These are phyloP conservation scores for Aspergillus jensenii DNA, from an alignment of 2,329 filamentous ascomycete genomes.

Conservation along the genomic window DNA sequence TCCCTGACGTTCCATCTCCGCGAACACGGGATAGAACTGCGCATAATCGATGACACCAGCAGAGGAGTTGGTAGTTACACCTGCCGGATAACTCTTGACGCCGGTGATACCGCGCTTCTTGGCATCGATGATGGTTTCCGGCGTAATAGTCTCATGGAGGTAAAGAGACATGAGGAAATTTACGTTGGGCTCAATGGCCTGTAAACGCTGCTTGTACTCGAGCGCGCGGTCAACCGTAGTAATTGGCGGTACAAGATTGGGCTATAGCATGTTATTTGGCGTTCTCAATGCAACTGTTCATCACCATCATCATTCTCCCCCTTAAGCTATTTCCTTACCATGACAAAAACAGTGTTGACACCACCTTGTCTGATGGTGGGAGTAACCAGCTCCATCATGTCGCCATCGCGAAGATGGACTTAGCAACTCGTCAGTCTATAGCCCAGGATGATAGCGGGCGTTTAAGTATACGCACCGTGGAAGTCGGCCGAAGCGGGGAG, in stretches of 20 bases:
- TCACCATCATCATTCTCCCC: neutral
- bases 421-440: neutral
- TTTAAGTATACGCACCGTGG: conserved; percentile 44
- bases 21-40: conserved; percentile 63
- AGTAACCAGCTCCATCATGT: conserved; percentile 59
- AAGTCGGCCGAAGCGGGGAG: conserved; percentile 67
- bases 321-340: conserved; percentile 36
- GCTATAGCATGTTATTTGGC: conserved; percentile 43
- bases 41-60: conserved; percentile 47
- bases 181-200: conserved; percentile 61
- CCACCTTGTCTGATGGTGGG: conserved; percentile 61
- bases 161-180: conserved; percentile 75
- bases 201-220: conserved; percentile 63
- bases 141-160: conserved; percentile 63
- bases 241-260: conserved; percentile 65
- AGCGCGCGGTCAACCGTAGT: conserved; percentile 63
- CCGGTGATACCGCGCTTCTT: conserved; percentile 72
- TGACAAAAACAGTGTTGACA: conserved; percentile 62
- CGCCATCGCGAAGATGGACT: conserved; percentile 69
- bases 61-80: conserved; percentile 60
- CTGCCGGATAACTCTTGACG: conserved; percentile 47
- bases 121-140: conserved; percentile 70
- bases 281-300: neutral
- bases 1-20: conserved; percentile 81
- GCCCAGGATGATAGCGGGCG: neutral